These are phyloP conservation scores for Yamadazyma epiphylla DNA, from an alignment of 1,139 yeast species.

Conservation along the genomic window DNA sequence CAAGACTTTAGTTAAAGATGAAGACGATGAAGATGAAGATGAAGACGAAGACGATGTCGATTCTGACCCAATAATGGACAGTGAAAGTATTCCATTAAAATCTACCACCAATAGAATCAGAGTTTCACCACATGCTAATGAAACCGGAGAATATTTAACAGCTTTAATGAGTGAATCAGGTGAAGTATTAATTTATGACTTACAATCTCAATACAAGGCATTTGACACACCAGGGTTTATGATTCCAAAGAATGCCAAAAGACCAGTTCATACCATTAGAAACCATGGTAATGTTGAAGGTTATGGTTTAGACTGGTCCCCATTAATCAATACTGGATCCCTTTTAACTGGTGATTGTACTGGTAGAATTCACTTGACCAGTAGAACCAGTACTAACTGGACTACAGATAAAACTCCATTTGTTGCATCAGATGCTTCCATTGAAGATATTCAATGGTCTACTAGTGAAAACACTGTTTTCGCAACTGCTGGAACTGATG, in stretches of 20 bases:
- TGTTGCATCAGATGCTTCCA: conserved; percentile 65
- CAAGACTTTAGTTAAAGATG: conserved; percentile 81
- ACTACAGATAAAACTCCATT: conserved; percentile 82
- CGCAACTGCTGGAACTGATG: conserved; percentile 91
- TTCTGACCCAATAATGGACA: conserved; percentile 81
- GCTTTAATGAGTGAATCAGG: conserved; percentile 92
- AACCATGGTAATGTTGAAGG: conserved; percentile 97
- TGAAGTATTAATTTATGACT: conserved; percentile 80
- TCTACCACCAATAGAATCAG: conserved; percentile 88
- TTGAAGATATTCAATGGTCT: conserved; percentile 97
- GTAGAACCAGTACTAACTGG: conserved; percentile 79
- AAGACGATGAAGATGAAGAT: conserved; percentile 61
- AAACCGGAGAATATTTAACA: conserved; percentile 77
- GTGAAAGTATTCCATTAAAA: conserved; percentile 70
- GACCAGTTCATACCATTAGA: conserved; percentile 81
- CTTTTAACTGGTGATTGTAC: conserved; percentile 84
- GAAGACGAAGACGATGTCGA: conserved; percentile 66
- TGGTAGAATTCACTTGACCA: conserved; percentile 77
- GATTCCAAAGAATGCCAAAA: conserved; percentile 72
- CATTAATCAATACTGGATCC: conserved; percentile 74
- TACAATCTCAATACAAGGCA: conserved; percentile 71
- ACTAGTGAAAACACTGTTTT: conserved; percentile 88
- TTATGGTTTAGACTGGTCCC: conserved; percentile 97
- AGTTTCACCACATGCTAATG: conserved; percentile 74
- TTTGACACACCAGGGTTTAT: conserved; percentile 84